A percentile compares a stretch with the other conserved stretches of the same genome.
Evolutionary conservation across 192 early-diverging fungal genomes (phyloP).

Genomic region (Kappamyces sp.): DNA sequence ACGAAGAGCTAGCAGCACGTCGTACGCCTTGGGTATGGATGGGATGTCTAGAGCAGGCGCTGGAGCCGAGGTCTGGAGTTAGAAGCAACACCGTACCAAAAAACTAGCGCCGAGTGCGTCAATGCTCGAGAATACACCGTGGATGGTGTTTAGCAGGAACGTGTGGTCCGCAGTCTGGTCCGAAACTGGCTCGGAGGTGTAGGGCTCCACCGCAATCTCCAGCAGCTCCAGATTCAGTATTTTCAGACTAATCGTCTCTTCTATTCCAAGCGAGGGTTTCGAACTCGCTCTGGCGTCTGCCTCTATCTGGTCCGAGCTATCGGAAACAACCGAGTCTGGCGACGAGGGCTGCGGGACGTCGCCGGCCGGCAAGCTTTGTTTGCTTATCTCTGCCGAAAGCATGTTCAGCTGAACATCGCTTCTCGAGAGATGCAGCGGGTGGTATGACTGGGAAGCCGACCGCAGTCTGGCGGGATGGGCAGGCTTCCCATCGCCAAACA

Average conservation of each 20-base stretch:
- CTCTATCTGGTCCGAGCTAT: no score
- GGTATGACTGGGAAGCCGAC: no score
- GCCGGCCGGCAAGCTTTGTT: no score
- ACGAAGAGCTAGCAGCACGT: conserved; percentile 22
- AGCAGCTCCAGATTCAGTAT: conserved; percentile 29
- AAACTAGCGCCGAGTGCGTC: conserved; percentile 38
- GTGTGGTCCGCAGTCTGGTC: conserved; percentile 10
- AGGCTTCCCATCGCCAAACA: conserved; percentile 18
- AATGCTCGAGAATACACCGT: conserved; percentile 32
- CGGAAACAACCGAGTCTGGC: no score
- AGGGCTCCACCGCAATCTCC: conserved; percentile 28
- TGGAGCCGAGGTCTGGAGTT: conserved; percentile 14
- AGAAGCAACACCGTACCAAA: conserved; percentile 14
- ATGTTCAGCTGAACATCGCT: no score
- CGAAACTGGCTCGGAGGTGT: conserved; percentile 9
- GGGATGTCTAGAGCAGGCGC: conserved; percentile 30
- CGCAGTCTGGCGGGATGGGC: background rate
- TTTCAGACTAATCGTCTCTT: conserved; percentile 19
- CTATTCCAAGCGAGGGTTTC: no score
- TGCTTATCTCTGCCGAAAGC: no score
- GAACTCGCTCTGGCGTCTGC: no score
- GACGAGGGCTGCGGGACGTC: no score
- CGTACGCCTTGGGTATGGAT: conserved; percentile 27
- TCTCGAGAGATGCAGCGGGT: no score
- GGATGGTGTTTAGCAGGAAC: conserved; percentile 30